Percentiles rank a stretch among this genome's conserved stretches.
phyloP scores from a whole-genome alignment of 441 rosid species.

The Pelargonium cotyledonis region DNA sequence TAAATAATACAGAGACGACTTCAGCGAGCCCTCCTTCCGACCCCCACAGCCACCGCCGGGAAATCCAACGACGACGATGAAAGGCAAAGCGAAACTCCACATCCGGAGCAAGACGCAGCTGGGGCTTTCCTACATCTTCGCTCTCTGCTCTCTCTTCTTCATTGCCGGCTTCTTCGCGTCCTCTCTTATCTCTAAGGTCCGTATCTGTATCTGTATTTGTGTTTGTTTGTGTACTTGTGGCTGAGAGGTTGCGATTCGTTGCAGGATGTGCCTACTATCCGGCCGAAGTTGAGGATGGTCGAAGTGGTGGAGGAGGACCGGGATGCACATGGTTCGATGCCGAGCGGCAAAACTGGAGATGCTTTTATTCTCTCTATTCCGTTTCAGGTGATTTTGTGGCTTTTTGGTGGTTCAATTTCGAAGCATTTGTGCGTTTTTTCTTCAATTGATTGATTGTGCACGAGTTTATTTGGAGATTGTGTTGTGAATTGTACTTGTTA shows the following conservation, averaged over 20 bases:
- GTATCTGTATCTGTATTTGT: neutral
- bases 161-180: slow-evolving; percentile 57
- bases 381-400: slow-evolving; percentile 49
- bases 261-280: slow-evolving; percentile 49
- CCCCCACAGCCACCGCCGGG: neutral
- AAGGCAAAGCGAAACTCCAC: slow-evolving; percentile 36
- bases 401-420: neutral
- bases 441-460: neutral
- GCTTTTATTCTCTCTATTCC: slow-evolving; percentile 52
- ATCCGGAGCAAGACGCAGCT: slow-evolving; percentile 36
- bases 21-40: neutral
- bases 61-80: slow-evolving; percentile 30
- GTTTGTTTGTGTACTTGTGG: neutral
- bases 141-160: slow-evolving; percentile 55
- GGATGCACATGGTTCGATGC: slow-evolving; percentile 33
- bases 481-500: too few species aligned
- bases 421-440: neutral
- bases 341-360: slow-evolving; percentile 66
- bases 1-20: neutral
- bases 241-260: slow-evolving; percentile 7
- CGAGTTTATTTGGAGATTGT: too few species aligned
- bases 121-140: slow-evolving; percentile 36
- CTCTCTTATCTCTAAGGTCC: slow-evolving; percentile 45
- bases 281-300: slow-evolving; percentile 49
- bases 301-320: slow-evolving; percentile 33